A percentile compares a stretch with the other conserved stretches of the same genome.
Evolutionary conservation across 495 filamentous ascomycete species (phyloP).

Genomic region (Penicillium longicatenatum): DNA sequence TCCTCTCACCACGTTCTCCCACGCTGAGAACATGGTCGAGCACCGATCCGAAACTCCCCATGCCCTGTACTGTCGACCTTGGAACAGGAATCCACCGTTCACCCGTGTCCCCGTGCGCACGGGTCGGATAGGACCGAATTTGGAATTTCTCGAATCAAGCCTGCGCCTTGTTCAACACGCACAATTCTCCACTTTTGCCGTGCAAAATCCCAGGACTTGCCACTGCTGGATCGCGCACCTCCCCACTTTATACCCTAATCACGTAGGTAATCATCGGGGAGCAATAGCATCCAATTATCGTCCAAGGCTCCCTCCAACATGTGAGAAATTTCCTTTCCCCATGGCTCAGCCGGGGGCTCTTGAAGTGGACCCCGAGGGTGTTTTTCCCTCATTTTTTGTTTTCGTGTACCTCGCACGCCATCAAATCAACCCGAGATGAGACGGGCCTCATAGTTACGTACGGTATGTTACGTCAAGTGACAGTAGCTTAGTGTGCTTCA

Average conservation of each 20-base stretch:
- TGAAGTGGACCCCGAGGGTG: background rate
- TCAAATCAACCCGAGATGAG: background rate
- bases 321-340: background rate
- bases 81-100: background rate
- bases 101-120: conserved; percentile 14
- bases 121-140: conserved; percentile 24
- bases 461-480: background rate
- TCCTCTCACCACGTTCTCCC: too few relatives aligned
- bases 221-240: background rate
- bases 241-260: background rate
- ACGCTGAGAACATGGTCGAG: too few relatives aligned
- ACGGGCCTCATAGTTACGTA: too few relatives aligned
- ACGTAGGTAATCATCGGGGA: background rate
- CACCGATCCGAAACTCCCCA: too few relatives aligned
- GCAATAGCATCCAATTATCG: background rate
- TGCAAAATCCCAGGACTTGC: background rate
- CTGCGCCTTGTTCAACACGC: conserved; percentile 10
- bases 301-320: background rate
- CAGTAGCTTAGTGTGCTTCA: background rate
- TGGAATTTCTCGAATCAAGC: conserved; percentile 17
- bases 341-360: background rate
- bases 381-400: background rate
- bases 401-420: background rate
- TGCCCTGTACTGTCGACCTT: too few relatives aligned
- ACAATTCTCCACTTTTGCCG: background rate